Conservation (phyloP, 257 asterid species). For the Nicotiana tomentosiformis region DNA sequence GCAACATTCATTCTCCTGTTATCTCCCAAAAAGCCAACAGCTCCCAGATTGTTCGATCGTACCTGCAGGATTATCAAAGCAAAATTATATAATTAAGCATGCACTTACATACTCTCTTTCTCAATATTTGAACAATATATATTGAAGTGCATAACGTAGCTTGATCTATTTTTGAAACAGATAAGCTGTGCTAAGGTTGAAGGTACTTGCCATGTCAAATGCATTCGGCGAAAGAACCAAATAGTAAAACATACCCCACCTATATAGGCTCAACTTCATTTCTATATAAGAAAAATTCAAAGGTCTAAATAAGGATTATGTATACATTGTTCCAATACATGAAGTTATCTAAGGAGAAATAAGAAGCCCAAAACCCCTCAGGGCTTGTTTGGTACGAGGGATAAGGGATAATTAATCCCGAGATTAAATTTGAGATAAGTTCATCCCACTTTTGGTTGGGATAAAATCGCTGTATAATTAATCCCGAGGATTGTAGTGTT, state of each 20-base stretch:
- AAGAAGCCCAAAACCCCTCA: neutral
- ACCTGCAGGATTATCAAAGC: conserved; percentile 37
- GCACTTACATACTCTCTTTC: neutral
- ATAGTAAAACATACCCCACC: neutral
- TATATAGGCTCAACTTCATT: neutral
- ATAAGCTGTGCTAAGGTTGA: neutral
- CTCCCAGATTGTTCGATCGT: conserved; percentile 94
- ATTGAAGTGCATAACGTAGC: neutral
- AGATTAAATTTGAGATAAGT: too few species aligned
- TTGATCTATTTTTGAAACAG: neutral
- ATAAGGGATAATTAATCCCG: too few species aligned
- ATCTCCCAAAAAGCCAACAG: conserved; percentile 97
- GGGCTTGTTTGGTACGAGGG: too few species aligned
- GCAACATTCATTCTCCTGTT: conserved; percentile 96
- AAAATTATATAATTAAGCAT: neutral
- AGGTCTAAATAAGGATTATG: neutral
- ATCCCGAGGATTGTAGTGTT: too few species aligned
- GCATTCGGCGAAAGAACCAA: too few species aligned
- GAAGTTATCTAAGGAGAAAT: neutral
- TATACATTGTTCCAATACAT: neutral
- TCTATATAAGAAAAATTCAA: neutral
- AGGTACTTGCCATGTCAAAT: neutral
- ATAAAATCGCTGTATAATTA: too few species aligned
- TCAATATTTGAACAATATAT: neutral
- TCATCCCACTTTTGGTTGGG: too few species aligned